phyloP scores from a whole-genome alignment of 164 flowering plant genomes.

The Nymphaea colorata region DNA sequence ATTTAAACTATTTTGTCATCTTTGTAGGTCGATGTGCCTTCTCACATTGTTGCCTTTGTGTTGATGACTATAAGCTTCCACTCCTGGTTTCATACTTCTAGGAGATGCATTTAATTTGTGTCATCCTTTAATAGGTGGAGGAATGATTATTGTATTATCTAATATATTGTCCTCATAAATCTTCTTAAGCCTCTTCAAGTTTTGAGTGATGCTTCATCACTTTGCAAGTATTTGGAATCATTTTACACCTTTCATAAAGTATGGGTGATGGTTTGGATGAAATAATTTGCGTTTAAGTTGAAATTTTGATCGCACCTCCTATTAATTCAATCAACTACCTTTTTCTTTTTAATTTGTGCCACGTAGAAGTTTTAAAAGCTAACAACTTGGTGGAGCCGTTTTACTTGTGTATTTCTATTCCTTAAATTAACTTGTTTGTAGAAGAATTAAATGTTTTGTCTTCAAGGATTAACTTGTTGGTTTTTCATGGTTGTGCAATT shows the following conservation, averaged over 20 bases:
- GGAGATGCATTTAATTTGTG: conserved; percentile 96
- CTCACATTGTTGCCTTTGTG: conserved; percentile 81
- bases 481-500: too few relatives aligned
- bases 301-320: too few relatives aligned
- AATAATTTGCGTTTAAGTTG: too few relatives aligned
- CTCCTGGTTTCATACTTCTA: conserved; percentile 86
- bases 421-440: too few relatives aligned
- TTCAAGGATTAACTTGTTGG: too few relatives aligned
- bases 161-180: conserved; percentile 68
- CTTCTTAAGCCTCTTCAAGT: conserved; percentile 68
- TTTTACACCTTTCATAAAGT: conserved; percentile 82
- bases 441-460: too few relatives aligned
- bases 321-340: too few relatives aligned
- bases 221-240: conserved; percentile 69
- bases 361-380: too few relatives aligned
- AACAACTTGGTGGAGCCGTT: too few relatives aligned
- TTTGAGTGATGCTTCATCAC: conserved; percentile 57
- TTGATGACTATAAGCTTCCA: conserved; percentile 70
- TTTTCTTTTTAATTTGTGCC: too few relatives aligned
- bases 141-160: conserved; percentile 84
- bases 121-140: conserved; percentile 91
- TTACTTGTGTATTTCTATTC: too few relatives aligned
- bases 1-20: background rate
- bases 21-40: conserved; percentile 76
- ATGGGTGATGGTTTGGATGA: background rate